Conservation (phyloP, 2,329 filamentous ascomycete species). For the Arthrobotrys entomopaga region DNA sequence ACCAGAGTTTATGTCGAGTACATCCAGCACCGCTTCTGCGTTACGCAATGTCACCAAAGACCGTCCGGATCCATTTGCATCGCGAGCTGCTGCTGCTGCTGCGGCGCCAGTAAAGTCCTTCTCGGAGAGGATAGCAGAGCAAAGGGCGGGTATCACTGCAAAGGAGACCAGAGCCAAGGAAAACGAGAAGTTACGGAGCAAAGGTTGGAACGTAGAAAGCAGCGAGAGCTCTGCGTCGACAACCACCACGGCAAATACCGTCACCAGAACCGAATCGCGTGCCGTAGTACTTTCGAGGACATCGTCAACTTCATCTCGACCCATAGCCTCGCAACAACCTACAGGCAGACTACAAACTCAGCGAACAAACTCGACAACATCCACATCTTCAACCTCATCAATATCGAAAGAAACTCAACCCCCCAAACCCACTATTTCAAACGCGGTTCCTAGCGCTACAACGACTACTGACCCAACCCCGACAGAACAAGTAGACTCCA, state of each 20-base stretch:
- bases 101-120: slow-evolving; percentile 70
- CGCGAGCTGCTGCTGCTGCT: background rate
- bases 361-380: slow-evolving; percentile 64
- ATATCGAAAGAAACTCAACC: slow-evolving; percentile 16
- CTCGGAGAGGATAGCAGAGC: slow-evolving; percentile 83
- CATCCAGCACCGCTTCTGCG: slow-evolving; percentile 35
- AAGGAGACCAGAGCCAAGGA: slow-evolving; percentile 67
- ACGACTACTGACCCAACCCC: slow-evolving; percentile 4
- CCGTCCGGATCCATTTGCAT: slow-evolving; percentile 29
- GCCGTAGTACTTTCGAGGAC: slow-evolving; percentile 58
- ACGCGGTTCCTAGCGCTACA: background rate
- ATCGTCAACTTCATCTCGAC: slow-evolving; percentile 11
- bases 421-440: slow-evolving; percentile 5
- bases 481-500: slow-evolving; percentile 18
- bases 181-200: slow-evolving; percentile 68
- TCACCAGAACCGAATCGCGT: slow-evolving; percentile 12
- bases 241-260: background rate
- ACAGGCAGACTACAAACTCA: slow-evolving; percentile 33
- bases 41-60: slow-evolving; percentile 39
- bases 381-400: slow-evolving; percentile 52
- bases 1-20: slow-evolving; percentile 47
- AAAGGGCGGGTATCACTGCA: slow-evolving; percentile 68
- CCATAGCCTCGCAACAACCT: slow-evolving; percentile 9
- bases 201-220: slow-evolving; percentile 70
- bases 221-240: slow-evolving; percentile 59